phyloP scores from a whole-genome alignment of 768 basidiomycete species.

The Pleurotus djamor region DNA sequence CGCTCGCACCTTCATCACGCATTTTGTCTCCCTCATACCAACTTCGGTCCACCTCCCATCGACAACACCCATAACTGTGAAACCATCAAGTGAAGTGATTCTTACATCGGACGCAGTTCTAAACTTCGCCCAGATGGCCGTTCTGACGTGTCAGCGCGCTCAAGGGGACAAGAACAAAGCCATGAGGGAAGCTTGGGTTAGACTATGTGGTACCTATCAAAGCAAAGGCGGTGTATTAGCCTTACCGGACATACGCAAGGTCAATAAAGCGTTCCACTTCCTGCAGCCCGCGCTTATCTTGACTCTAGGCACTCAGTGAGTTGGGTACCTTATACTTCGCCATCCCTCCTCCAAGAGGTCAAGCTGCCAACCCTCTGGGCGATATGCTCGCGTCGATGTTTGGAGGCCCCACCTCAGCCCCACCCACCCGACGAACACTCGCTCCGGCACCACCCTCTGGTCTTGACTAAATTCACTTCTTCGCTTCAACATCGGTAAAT shows the following conservation, averaged over 20 bases:
- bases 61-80: conserved; percentile 45
- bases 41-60: conserved; percentile 42
- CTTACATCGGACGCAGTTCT: conserved; percentile 74
- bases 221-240: conserved; percentile 64
- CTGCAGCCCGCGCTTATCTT: background rate
- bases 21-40: conserved; percentile 67
- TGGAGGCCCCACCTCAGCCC: conserved; percentile 56
- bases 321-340: conserved; percentile 81
- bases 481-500: no score
- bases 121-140: conserved; percentile 90
- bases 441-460: conserved; percentile 28
- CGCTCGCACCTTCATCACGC: conserved; percentile 88
- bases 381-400: conserved; percentile 90
- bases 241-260: conserved; percentile 60
- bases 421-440: conserved; percentile 39
- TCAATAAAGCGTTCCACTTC: conserved; percentile 25
- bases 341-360: conserved; percentile 72
- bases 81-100: conserved; percentile 55
- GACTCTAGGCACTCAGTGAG: conserved; percentile 56
- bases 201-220: conserved; percentile 83
- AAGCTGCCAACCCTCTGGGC: conserved; percentile 77
- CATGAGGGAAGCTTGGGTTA: conserved; percentile 81
- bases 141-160: conserved; percentile 85
- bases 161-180: conserved; percentile 77
- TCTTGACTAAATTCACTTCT: background rate